These are phyloP conservation scores for Camelina laxa DNA, from an alignment of 345 rosid species.

Conservation along the genomic window DNA sequence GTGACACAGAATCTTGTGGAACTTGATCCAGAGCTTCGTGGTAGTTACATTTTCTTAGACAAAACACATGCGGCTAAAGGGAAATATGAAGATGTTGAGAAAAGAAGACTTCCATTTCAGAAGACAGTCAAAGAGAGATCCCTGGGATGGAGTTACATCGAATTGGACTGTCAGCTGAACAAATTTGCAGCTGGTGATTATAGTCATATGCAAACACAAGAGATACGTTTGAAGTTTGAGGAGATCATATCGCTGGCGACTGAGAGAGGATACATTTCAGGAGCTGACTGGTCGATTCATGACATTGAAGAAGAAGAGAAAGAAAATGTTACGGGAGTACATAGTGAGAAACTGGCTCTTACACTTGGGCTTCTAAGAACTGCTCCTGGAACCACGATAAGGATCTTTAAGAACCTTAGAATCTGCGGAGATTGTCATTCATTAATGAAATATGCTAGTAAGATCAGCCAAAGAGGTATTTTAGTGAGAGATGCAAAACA, in stretches of 20 bases:
- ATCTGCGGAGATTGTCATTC: constrained; percentile 76
- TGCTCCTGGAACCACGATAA: constrained; percentile 48
- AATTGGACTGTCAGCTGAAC: constrained; percentile 55
- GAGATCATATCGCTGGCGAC: constrained; percentile 51
- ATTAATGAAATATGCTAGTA: constrained; percentile 59
- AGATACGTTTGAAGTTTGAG: constrained; percentile 50
- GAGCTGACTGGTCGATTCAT: constrained; percentile 65
- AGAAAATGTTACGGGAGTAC: constrained; percentile 59
- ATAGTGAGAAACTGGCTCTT: constrained; percentile 73
- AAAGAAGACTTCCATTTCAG: constrained; percentile 46
- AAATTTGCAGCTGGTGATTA: constrained; percentile 59
- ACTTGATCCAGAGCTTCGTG: constrained; percentile 62
- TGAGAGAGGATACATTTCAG: constrained; percentile 58
- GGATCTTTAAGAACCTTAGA: constrained; percentile 65
- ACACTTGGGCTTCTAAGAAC: constrained; percentile 59
- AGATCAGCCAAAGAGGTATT: constrained; percentile 55
- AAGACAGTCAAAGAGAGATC: constrained; percentile 48
- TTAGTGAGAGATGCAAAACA: constrained; percentile 62
- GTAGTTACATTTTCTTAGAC: constrained; percentile 56
- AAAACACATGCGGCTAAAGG: constrained; percentile 54
- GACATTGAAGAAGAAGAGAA: constrained; percentile 73
- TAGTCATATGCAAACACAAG: constrained; percentile 48
- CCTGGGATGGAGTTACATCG: constrained; percentile 63
- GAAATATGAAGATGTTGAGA: constrained; percentile 52
- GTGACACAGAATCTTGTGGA: constrained; percentile 52